Base-by-base conservation (phyloP, 2,329 filamentous ascomycete genomes). In the Sphaceloma murrayae region DNA sequence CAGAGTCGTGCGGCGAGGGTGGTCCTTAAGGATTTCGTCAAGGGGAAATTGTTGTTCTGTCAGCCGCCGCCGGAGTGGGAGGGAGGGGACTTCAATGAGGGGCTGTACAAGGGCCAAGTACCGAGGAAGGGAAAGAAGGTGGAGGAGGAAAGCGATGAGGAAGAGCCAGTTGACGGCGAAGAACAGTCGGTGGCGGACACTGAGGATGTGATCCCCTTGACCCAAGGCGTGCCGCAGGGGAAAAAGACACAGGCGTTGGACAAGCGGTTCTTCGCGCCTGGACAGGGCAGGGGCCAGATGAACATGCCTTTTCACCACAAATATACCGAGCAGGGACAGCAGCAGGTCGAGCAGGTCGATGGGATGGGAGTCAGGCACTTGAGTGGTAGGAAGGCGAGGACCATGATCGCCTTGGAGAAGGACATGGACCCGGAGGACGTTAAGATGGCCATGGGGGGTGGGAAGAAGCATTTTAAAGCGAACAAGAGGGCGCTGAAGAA, bases 391-490 rank as follows among this genome's bases (percentile, higher is more conserved):
- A 98, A 98, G 64, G 75, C 85, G 40, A 78, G 79, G 57, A 72
- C 81, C 29, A 77, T 95, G 69, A 69, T 85, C 40, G 89, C 89
- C 8, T 59, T 95, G 49, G 86, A 95, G 67, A 85, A 81, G 48
- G 84, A 85, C 10, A 62, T 96, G 26, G 87, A 95, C 56, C 80
- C 84, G 1, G 81, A 80, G 48, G 48, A 50, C 40, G 46, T 50
- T 8, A 47, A 36, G 27, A 46, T 46, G 46, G 36, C 43, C 16
- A 67, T 62, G 62, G 56, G 74, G 47, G 69, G 70, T 42, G 75
- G 80, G 46, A 98, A 98, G 77, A 96, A 95, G 69, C 91, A 98
- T 65, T 91, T 86, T 64, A 94, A 94, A 67, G 81, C 76, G n/a
- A 77, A 78, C 30, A 74, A 76, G 50, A 78, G 72, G 62, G 53